These are phyloP conservation scores for Auxenochlorella protothecoides DNA, from an alignment of 139 green algal genomes.

Conservation along the genomic window DNA sequence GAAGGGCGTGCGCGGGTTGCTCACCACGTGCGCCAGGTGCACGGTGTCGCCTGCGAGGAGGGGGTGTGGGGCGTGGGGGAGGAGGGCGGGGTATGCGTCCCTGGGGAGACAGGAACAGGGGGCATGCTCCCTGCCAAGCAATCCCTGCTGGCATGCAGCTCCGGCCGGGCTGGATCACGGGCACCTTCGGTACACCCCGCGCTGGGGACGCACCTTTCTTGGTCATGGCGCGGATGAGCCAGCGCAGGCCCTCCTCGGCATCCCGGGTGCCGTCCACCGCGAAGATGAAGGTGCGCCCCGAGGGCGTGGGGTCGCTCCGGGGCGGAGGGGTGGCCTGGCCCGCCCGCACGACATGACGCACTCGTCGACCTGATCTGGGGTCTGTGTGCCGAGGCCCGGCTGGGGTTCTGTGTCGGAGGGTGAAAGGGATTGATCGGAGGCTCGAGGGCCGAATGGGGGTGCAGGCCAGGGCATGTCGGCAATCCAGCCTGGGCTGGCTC, in stretches of 20 bases:
- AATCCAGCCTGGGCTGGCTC: too few species aligned
- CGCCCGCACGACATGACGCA: too few species aligned
- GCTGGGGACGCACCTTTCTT: conserved; percentile 6
- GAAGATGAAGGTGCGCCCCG: conserved; percentile 20
- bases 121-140: not conserved
- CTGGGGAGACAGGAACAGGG: not conserved
- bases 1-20: conserved; percentile 10
- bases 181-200: not conserved
- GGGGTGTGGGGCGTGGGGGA: not conserved
- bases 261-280: conserved; percentile 24
- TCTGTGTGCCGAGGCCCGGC: too few species aligned
- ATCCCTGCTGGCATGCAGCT: not conserved
- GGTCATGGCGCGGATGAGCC: conserved; percentile 3
- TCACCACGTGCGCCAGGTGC: conserved; percentile 22
- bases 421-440: too few species aligned
- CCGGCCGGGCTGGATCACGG: not conserved
- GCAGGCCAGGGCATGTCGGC: too few species aligned
- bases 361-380: too few species aligned
- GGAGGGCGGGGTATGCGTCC: not conserved
- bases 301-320: not conserved
- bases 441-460: too few species aligned
- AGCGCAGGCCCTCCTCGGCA: conserved; percentile 11
- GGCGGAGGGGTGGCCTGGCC: too few species aligned
- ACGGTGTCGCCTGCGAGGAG: conserved; percentile 20
- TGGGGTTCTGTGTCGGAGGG: too few species aligned